Evolutionary conservation across 495 filamentous ascomycete species (phyloP), one percentile per base, ranked within the genome.

Genomic region (Barbatosphaeria neglecta): DNA sequence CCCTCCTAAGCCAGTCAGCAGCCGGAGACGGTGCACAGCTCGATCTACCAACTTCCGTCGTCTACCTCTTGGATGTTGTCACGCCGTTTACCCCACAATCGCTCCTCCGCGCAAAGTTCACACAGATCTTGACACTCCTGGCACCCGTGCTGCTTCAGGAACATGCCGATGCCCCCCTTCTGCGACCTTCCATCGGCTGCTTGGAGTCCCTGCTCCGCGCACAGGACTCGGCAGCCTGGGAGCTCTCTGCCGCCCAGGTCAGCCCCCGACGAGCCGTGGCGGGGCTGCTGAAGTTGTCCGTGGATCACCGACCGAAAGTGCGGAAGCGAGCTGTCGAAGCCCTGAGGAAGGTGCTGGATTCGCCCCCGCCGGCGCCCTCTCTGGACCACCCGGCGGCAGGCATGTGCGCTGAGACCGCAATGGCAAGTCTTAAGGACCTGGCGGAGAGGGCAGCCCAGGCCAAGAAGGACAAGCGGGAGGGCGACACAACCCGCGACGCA

Each of bases 321-420:
- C 78, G 92, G 49, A 97, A 93, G 77, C 72, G 90, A 56, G 89
- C 90, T 17, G 87, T 95, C 62, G 92, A 97, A 50, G 88, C 89
- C 18, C 58, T 98, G 51, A 76, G 78, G 28, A 85, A 85, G 50
- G 80, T 97, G 11, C 76, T 98, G 37, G 80, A 83, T 61, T 78
- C 73, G 41, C 81, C 86, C 18, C 92, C 92, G 0, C 87, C 90
- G 15, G 94, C 83, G 57, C 93, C 92, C 2, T 86, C 85, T 10
- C 58, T 94, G 37, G 90, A 97, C 53, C 92, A 98, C 59, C 90
- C 92, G 0, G 90, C 85, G 6, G 82, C 89, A 7, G 87, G 95
- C 59, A 90, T 96, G 83, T 96, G 92, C 65, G 93, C 90, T 16
- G 86, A 93, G 63, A 83, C 83, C 16, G 86, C 88, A 13, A 70